Conservation (phyloP, 2,329 filamentous ascomycete species). For the Colletotrichum sp. region DNA sequence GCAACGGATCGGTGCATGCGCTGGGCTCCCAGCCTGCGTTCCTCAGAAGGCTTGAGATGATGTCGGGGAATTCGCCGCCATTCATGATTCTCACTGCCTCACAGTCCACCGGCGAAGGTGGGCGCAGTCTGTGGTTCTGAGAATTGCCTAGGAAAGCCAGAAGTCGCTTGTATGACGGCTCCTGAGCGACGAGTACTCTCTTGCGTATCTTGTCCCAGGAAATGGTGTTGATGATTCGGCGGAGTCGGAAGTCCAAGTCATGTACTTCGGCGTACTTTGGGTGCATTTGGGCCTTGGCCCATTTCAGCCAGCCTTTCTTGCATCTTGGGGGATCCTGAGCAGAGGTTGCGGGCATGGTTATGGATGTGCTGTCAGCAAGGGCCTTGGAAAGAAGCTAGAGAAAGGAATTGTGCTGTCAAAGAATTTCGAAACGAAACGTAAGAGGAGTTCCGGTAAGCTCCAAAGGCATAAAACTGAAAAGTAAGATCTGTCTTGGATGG, state of each 20-base stretch:
- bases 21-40: background rate
- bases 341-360: background rate
- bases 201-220: background rate
- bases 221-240: background rate
- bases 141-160: background rate
- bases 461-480: rapidly evolving
- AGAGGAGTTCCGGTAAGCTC: rapidly evolving
- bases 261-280: background rate
- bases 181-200: background rate
- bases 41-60: background rate
- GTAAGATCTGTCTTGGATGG: background rate
- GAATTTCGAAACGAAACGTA: background rate
- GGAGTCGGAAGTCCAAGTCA: background rate
- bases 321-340: background rate
- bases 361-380: background rate
- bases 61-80: background rate
- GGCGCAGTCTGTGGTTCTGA: background rate
- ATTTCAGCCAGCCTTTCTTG: background rate
- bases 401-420: background rate
- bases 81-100: background rate
- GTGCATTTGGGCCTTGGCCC: background rate
- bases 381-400: rapidly evolving
- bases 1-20: background rate
- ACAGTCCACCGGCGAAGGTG: background rate
- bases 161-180: background rate